Base-by-base conservation (phyloP, 2,329 filamentous ascomycete species). In the Fusarium clavum region DNA sequence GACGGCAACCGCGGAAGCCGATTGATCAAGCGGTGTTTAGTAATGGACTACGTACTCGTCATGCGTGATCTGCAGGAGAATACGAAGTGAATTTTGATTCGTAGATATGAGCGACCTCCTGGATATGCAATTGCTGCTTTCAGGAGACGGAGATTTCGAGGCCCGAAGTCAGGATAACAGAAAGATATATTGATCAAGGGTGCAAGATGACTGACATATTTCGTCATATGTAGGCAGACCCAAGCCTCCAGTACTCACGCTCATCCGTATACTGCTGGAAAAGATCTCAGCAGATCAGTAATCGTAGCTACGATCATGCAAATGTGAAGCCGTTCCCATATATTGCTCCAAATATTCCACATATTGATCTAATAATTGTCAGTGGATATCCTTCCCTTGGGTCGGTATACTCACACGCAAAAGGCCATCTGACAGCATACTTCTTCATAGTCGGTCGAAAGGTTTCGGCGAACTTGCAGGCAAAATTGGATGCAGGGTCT, bases 1-100 rank as follows among this genome's bases (percentile, higher is more conserved):
- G 34, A 48, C 57, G 64, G 64, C 64, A 18, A 41, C 67, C 58
- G 63, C 54, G 64, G 68, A 71, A 25, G 29, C 67, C 68, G 63
- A 24, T 55, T 44, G 44, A 40, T 41, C 14, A n/a, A 29, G 18
- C 25, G 22, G 13, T 45, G 57, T 43, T 65, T 65, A 65, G 61
- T 66, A 44, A 66, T 67, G 24, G 14, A 24, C 47, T 66, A 64
- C 54, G 53, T 70, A 67, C 13, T 46, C 40, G 45, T 43, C 32
- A 53, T 64, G 54, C 54, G 58, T 60, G 58, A 71, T 71, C 44
- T 61, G 63, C 51, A 59, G 52, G 43, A 29, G 38, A 25, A 6
- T 40, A 29, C 20, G 57, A 66, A 61, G 49, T 27, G 56, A 27
- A 54, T 6, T 22, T 6, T 53, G 49, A 53, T 53, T 53, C 49